Percentiles rank a stretch among this genome's conserved stretches.
Conservation (phyloP, 2,329 filamentous ascomycete species). For the Trichocomaceae sp. region DNA sequence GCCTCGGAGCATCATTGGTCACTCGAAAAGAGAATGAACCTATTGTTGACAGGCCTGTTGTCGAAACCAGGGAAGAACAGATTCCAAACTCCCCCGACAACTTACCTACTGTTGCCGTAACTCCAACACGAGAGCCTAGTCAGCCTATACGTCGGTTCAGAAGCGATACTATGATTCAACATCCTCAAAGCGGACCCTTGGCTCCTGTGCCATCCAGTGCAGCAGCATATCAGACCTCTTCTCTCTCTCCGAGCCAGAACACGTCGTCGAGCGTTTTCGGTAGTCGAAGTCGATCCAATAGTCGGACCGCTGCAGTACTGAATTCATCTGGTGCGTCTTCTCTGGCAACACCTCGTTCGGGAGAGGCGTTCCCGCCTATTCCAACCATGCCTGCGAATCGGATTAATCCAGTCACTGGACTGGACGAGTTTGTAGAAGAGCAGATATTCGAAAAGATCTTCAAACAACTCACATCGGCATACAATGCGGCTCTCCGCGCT, state of each 20-base stretch:
- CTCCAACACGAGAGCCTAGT: constrained; percentile 44
- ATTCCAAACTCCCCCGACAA: constrained; percentile 24
- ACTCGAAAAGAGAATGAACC: constrained; percentile 22
- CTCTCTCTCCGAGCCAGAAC: constrained; percentile 26
- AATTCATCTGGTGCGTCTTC: constrained; percentile 42
- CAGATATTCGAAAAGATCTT: constrained; percentile 76
- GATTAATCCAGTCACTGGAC: constrained; percentile 52
- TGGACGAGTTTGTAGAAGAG: constrained; percentile 66
- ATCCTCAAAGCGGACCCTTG: constrained; percentile 26
- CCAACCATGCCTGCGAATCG: constrained; percentile 43
- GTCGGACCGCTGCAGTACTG: constrained; percentile 49
- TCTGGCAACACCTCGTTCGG: constrained; percentile 66
- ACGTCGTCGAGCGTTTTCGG: constrained; percentile 26
- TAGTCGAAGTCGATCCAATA: constrained; percentile 41
- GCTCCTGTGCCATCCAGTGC: constrained; percentile 13
- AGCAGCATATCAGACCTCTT: constrained; percentile 24
- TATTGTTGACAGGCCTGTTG: constrained; percentile 11
- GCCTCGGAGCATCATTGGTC: constrained; percentile 41
- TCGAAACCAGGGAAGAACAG: constrained; percentile 15
- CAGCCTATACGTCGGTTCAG: constrained; percentile 41
- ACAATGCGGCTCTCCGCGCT: constrained; percentile 64
- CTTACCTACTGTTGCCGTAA: constrained; percentile 27
- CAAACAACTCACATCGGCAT: constrained; percentile 64
- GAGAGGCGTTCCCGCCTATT: constrained; percentile 63
- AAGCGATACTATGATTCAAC: constrained; percentile 47